phyloP scores from a whole-genome alignment of 805 yeast species.

The Starmerella vaccinii region DNA sequence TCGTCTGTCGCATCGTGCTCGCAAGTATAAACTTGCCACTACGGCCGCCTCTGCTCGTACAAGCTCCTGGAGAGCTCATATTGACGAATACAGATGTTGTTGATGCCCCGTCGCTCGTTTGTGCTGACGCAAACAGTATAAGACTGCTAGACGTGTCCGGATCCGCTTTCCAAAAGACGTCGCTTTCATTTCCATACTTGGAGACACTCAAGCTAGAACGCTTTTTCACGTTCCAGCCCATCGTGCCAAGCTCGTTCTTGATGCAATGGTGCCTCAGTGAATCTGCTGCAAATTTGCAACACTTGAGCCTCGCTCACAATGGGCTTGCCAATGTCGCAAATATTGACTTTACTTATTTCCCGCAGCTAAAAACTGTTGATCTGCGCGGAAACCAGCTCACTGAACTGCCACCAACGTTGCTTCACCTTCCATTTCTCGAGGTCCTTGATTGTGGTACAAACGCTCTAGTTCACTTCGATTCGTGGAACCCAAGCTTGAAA shows the following conservation, averaged over 20 bases:
- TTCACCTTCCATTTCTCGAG: slow-evolving; percentile 12
- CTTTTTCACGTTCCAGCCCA: slow-evolving; percentile 6
- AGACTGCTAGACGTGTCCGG: slow-evolving; percentile 15
- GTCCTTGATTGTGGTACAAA: slow-evolving; percentile 24
- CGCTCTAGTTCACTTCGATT: slow-evolving; percentile 44
- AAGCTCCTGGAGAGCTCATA: slow-evolving; percentile 13
- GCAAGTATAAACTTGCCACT: slow-evolving; percentile 16
- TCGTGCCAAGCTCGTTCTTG: not conserved
- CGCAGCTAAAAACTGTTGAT: slow-evolving; percentile 47
- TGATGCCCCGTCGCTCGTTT: slow-evolving; percentile 18
- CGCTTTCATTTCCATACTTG: slow-evolving; percentile 7
- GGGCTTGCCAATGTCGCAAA: slow-evolving; percentile 42
- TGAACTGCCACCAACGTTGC: slow-evolving; percentile 37
- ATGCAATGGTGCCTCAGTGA: not conserved
- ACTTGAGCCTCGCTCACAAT: slow-evolving; percentile 68
- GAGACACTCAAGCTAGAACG: slow-evolving; percentile 2
- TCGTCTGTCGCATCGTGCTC: slow-evolving; percentile 23
- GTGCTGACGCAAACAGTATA: slow-evolving; percentile 7
- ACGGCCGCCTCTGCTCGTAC: slow-evolving; percentile 18
- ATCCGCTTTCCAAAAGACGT: slow-evolving; percentile 17
- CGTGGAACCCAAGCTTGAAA: slow-evolving; percentile 41
- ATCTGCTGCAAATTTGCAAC: slow-evolving; percentile 40
- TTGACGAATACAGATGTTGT: slow-evolving; percentile 15
- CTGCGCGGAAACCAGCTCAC: slow-evolving; percentile 65
- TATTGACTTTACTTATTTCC: slow-evolving; percentile 43